Conservation (phyloP, 1,284 basidiomycete species). For the Boletus hoseneyae region DNA sequence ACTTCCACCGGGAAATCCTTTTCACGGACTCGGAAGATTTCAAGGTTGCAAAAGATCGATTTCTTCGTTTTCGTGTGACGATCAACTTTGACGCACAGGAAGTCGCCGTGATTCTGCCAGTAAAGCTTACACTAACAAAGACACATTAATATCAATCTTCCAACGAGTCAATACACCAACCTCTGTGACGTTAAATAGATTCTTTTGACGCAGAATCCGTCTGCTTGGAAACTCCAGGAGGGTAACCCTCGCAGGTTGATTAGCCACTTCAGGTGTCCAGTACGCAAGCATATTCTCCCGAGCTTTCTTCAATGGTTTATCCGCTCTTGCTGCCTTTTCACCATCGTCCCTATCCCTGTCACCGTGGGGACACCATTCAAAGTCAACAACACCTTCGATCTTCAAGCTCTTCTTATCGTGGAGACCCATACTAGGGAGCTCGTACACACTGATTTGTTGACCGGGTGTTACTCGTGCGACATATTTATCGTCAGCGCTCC, state of each 20-base stretch:
- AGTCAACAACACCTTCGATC: conserved; percentile 97
- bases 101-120: conserved; percentile 99
- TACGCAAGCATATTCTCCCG: conserved; percentile 94
- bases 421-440: conserved; percentile 91
- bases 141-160: background rate
- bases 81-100: conserved; percentile 99
- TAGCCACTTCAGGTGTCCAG: conserved; percentile 96
- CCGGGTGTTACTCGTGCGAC: conserved; percentile 88
- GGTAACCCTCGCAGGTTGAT: conserved; percentile 97
- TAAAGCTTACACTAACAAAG: conserved; percentile 85
- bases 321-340: conserved; percentile 50
- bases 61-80: conserved; percentile 99
- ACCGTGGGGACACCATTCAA: conserved; percentile 97
- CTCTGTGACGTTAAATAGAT: conserved; percentile 97
- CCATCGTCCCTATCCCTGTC: conserved; percentile 83
- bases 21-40: conserved; percentile 96
- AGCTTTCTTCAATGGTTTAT: conserved; percentile 58
- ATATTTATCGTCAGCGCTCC: conserved; percentile 94
- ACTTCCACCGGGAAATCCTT: conserved; percentile 99
- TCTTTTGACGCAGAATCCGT: conserved; percentile 88
- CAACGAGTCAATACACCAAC: conserved; percentile 43
- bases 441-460: conserved; percentile 94
- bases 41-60: conserved; percentile 97
- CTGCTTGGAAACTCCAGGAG: conserved; percentile 89
- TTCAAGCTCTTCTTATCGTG: conserved; percentile 98